Conservation (phyloP, 768 basidiomycete species). For the Auriscalpium orientale region DNA sequence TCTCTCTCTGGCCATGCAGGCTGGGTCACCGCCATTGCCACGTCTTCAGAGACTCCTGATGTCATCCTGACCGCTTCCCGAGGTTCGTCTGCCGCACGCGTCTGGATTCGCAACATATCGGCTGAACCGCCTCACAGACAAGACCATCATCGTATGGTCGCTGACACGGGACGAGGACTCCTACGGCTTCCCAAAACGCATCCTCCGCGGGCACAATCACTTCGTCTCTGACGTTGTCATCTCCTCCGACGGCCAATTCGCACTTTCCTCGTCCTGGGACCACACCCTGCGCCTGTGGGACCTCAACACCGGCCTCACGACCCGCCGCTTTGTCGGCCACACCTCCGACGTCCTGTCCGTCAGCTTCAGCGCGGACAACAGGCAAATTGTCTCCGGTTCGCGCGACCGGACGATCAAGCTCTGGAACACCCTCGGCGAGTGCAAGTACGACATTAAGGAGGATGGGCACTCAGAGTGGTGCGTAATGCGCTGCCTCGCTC, state of each 20-base stretch:
- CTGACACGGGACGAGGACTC: constrained; percentile 87
- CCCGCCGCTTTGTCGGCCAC: constrained; percentile 97
- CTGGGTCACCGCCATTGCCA: constrained; percentile 98
- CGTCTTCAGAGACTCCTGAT: constrained; percentile 97
- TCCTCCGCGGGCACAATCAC: constrained; percentile 98
- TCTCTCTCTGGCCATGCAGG: constrained; percentile 90
- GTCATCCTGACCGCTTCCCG: constrained; percentile 98
- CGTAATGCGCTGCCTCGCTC: constrained; percentile 6
- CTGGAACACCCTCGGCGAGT: constrained; percentile 99
- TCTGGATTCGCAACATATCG: constrained; percentile 11
- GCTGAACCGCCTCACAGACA: constrained; percentile 51
- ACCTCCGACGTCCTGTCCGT: constrained; percentile 96
- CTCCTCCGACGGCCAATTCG: constrained; percentile 98
- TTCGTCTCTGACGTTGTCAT: constrained; percentile 98
- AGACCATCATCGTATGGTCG: constrained; percentile 99
- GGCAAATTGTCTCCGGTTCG: constrained; percentile 98
- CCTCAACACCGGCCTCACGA: constrained; percentile 93
- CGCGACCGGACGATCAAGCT: constrained; percentile 97
- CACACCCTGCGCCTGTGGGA: constrained; percentile 99
- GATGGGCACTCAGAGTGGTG: constrained; percentile 96
- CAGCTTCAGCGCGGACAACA: constrained; percentile 99
- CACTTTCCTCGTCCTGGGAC: constrained; percentile 99
- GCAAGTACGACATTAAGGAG: constrained; percentile 99
- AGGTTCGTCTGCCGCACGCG: constrained; percentile 45
- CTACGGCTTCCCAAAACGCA: constrained; percentile 95